Percentiles rank a stretch among this genome's conserved stretches.
These are phyloP conservation scores for Volvariella surrecta DNA, from an alignment of 1,284 basidiomycete species.

Conservation along the genomic window DNA sequence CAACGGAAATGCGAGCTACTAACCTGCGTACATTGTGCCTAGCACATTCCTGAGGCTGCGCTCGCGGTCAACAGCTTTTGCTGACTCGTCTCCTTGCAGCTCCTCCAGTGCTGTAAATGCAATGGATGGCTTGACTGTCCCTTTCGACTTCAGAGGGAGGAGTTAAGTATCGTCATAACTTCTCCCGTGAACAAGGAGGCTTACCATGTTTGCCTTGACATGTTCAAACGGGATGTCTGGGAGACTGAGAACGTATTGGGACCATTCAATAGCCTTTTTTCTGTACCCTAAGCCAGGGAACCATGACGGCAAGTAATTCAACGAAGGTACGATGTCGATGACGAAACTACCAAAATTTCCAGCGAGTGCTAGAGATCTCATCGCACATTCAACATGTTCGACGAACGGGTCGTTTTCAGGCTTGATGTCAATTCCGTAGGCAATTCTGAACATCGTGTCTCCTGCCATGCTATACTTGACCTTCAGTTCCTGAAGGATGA, in stretches of 20 bases:
- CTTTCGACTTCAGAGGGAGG: too few relatives aligned
- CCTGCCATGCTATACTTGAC: conserved; percentile 6
- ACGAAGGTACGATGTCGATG: conserved; percentile 9
- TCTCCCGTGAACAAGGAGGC: not conserved
- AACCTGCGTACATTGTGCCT: not conserved
- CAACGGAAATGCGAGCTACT: not conserved
- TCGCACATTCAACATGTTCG: conserved; percentile 5
- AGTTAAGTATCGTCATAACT: too few relatives aligned
- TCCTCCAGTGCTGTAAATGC: not conserved
- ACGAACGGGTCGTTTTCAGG: conserved; percentile 10
- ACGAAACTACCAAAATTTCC: conserved; percentile 9
- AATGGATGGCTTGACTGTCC: not conserved
- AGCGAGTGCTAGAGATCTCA: not conserved
- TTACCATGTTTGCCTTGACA: not conserved
- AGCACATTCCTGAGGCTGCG: not conserved
- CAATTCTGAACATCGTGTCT: conserved; percentile 6
- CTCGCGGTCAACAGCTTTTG: not conserved
- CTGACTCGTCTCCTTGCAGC: not conserved
- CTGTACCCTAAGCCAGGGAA: conserved; percentile 11
- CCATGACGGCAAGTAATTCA: conserved; percentile 13
- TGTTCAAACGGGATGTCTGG: not conserved
- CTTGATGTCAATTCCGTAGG: conserved; percentile 9
- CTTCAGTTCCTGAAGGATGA: too few relatives aligned
- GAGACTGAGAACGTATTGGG: not conserved
- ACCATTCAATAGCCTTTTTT: not conserved